Conservation (phyloP, 768 basidiomycete genomes). For the Leucocoprinus leucothites region DNA sequence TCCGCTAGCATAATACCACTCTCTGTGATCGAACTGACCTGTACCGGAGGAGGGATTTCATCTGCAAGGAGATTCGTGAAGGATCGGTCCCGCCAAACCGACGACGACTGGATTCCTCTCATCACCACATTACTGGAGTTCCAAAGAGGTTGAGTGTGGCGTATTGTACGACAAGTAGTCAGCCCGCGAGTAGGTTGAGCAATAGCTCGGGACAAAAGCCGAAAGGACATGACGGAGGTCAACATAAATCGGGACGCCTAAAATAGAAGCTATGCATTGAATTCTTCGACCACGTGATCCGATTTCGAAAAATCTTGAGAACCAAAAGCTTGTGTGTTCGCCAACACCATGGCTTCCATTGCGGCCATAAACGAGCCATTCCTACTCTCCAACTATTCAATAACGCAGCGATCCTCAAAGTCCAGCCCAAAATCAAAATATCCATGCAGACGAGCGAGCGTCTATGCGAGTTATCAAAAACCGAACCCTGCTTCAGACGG, state of each 20-base stretch:
- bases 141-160: neutral
- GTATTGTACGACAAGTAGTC: neutral
- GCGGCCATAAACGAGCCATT: slow-evolving; percentile 34
- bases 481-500: slow-evolving; percentile 37
- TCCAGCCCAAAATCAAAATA: slow-evolving; percentile 15
- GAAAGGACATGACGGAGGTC: slow-evolving; percentile 5
- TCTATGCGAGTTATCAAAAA: slow-evolving; percentile 14
- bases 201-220: slow-evolving; percentile 3
- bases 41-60: slow-evolving; percentile 64
- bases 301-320: slow-evolving; percentile 10
- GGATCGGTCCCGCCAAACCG: slow-evolving; percentile 25
- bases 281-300: slow-evolving; percentile 8
- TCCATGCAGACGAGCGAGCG: slow-evolving; percentile 12
- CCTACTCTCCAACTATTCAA: slow-evolving; percentile 34
- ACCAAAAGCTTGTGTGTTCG: neutral
- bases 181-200: neutral
- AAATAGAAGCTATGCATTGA: neutral
- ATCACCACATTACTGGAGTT: neutral
- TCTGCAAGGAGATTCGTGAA: slow-evolving; percentile 76
- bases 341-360: slow-evolving; percentile 2
- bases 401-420: slow-evolving; percentile 10
- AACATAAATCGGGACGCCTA: neutral
- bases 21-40: slow-evolving; percentile 62
- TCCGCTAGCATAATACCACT: slow-evolving; percentile 71
- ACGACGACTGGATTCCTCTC: slow-evolving; percentile 3